Evolutionary conservation across 139 green algal genomes (phyloP).

Genomic region (Astrephomene gubernaculifera): DNA sequence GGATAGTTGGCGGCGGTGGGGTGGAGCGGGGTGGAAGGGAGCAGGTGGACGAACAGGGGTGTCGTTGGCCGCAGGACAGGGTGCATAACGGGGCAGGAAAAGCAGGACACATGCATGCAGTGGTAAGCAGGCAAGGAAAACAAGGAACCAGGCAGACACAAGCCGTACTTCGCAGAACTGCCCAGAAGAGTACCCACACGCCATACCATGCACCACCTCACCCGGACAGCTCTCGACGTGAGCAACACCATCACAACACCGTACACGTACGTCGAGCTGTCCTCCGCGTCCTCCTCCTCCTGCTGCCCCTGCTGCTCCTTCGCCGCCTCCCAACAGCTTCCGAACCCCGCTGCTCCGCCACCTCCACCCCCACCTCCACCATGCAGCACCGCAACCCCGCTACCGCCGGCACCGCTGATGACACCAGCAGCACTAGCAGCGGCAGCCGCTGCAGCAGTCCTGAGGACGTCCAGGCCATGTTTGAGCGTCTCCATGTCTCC

Average conservation of each 20-base stretch:
- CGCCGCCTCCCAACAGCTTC: not conserved
- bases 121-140: no score
- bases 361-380: not conserved
- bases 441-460: not conserved
- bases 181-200: no score
- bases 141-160: no score
- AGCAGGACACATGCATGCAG: no score
- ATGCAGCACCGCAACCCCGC: not conserved
- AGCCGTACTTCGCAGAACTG: no score
- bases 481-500: not conserved
- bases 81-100: no score
- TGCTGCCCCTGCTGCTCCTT: not conserved
- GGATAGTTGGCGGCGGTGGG: no score
- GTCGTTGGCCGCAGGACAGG: no score
- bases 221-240: not conserved
- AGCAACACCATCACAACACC: not conserved
- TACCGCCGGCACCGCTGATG: no score
- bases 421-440: not conserved
- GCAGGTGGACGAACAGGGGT: no score
- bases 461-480: conserved; percentile 6
- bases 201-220: no score
- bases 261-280: conserved; percentile 26
- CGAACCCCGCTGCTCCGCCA: not conserved
- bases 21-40: no score
- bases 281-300: not conserved